Evolutionary conservation across 176 grass and related monocot genomes (phyloP), one percentile per base, ranked within the genome.

Genomic region (Dendrocalamus sinicus): DNA sequence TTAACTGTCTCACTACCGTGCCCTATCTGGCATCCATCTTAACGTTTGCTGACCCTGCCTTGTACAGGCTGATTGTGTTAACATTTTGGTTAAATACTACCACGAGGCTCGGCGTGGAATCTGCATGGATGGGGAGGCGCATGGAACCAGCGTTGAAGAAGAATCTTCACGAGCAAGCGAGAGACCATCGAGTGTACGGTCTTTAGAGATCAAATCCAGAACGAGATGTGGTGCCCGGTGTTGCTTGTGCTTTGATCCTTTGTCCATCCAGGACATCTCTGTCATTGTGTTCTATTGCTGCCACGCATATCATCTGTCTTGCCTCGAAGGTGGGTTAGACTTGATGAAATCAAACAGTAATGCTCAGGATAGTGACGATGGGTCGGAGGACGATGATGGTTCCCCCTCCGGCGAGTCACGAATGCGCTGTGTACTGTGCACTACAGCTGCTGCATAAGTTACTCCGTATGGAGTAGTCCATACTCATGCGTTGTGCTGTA

Each of bases 351-450:
- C 82, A 61, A 87, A 79, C 60, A 87, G 65, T 47, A 86, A 74
- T 79, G 13, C 48, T 19, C 85, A 83, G 11, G 70, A 86, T 19
- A 92, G 60, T 5, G 89, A 86, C 5, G 77, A 89, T 6, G 90
- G 75, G 20, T 87, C 67, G 15, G 93, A 92, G 12, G 89, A 87
- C 7, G 89, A 89, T 22, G 87, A 59, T 58, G 78, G 74, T 73
- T 88, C 64, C 23, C 87, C 85, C 1, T 85, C 72, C 5, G 86
- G 71, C 3, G 81, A 87, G 71, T 86, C 86, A 8, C 79, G 75
- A 5, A 96, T 99, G 93, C 88, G 96, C 7, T 99, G 96, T 86
- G 92, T 99, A 60, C 83, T 99, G 88, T 96, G 96, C 80, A 99
- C 96, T 76, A 99, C 96, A 7, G 96, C 96, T 32, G 72, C 88